Base-by-base conservation (phyloP, 2,329 filamentous ascomycete genomes). In the Xylariaceae sp. region DNA sequence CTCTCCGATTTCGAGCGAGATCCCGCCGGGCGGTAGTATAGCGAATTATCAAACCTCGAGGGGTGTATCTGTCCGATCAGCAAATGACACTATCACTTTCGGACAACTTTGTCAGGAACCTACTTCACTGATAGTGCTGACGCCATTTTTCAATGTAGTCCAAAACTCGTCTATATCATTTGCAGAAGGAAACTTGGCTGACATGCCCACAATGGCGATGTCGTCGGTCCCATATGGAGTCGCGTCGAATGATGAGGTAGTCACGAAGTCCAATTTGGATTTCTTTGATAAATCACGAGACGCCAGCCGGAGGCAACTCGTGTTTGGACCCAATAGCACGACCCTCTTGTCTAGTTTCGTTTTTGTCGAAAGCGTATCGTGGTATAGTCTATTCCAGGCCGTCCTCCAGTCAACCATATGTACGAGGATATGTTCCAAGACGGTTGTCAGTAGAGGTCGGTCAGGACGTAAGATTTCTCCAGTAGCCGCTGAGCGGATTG, bases 181-280 rank as follows among this genome's bases (percentile, higher is more conserved):
- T 11, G 33, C 48, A n/a, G 39, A 31, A 9, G 48, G 46, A 13
- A 40, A 45, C 17, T 49, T 45, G 8, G 39, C 26, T 3, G 46
- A 44, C 34, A 47, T 33, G 6, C 48, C 48, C 12, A 51, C 41
- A 16, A 51, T 45, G 4, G 48, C 48, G 26, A 51, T 47, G 33
- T 33, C 36, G 19, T 49, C 43, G 1, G 32, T 41, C 8, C 29
- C 29, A 30, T 31, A 7, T 9, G 28, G 26, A 8, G 18, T 38
- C 29, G 13, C 16, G 24, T 3, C 35, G 18, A 13, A 31, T 18
- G 15, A 17, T 30, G 30, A 17, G 17, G 30, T 19, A 31, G 28
- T 15, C 4, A 35, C 28, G 17, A 40, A 18, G 4, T 37, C 34
- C 16, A 34, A 9, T 16, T 29, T 44, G 16, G 29, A 17, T 17